phyloP scores from a whole-genome alignment of 2,329 filamentous ascomycete species.

The Verticillium tricorpus region DNA sequence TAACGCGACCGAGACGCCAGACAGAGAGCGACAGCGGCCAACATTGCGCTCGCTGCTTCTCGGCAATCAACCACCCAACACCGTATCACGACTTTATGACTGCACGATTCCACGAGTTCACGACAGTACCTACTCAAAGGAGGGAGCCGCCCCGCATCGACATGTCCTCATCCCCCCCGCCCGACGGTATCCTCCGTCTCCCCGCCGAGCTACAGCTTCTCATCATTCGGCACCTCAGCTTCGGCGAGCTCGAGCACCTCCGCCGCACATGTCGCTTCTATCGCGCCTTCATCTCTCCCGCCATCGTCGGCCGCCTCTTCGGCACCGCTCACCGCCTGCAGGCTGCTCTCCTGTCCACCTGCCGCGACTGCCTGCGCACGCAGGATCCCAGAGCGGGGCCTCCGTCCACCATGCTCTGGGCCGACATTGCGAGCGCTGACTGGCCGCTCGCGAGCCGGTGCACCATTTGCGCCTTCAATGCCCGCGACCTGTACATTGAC shows the following conservation, averaged over 20 bases:
- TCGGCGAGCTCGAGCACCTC: conserved; percentile 38
- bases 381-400: neutral
- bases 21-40: neutral
- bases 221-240: conserved; percentile 32
- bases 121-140: neutral
- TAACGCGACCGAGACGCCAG: neutral
- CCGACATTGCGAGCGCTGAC: conserved; percentile 6
- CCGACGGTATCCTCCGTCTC: conserved; percentile 24
- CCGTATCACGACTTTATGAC: neutral
- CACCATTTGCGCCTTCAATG: conserved; percentile 29
- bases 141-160: neutral
- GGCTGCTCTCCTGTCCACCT: conserved; percentile 30
- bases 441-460: conserved; percentile 36
- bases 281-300: conserved; percentile 26
- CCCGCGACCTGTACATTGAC: conserved; percentile 30
- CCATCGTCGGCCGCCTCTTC: conserved; percentile 29
- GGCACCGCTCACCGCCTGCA: conserved; percentile 23
- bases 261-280: conserved; percentile 35
- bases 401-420: neutral
- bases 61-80: neutral
- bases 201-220: conserved; percentile 37
- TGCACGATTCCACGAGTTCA: neutral
- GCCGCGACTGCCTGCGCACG: conserved; percentile 32
- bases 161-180: conserved; percentile 3
- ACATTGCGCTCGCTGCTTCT: neutral